Evolutionary conservation across 208 protist species (phyloP), one percentile per base, ranked within the genome.

Genomic region (Lotmaria passim): DNA sequence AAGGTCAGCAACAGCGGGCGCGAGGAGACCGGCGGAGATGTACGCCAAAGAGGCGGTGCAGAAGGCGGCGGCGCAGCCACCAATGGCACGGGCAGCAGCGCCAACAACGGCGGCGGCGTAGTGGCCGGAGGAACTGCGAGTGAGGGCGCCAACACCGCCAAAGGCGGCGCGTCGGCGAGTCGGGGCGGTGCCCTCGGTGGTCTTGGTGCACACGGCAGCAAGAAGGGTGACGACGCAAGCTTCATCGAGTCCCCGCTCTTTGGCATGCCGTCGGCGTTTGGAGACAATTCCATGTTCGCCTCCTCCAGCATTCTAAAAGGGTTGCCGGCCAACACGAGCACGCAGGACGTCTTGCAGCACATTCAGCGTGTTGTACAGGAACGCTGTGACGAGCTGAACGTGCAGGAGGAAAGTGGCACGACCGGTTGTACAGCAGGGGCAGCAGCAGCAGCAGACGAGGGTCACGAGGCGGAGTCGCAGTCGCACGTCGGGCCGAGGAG

Each of bases 331-430:
- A 91, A 83, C 61, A 75, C 86, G 17, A 77, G 56, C 44, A 90
- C 72, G 8, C 85, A 92, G 31, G 81, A 79, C 7, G 77, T 91
- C 12, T 41, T 96, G 48, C 69, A 62, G 11, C 82, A 93, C 64
- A 68, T 96, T 59, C 51, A 78, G 7, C 34, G 66, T 7, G 50
- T 91, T 38, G 71, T 93, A 12, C 73, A 83, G 56, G 43, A 74
- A 11, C 74, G 72, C 5, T 43, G 36, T 47, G 62, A 34, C 5
- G 50, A 69, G 60, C 48, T 78, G 64, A 61, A 62, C 34, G 52
- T 53, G 36, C 51, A 67, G n/a, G 67, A 70, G 1, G 41, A 70
- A n/a, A n/a, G n/a, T n/a, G n/a, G n/a, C n/a, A n/a, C n/a, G n/a
- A n/a, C n/a, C n/a, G n/a, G n/a, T n/a, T n/a, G n/a, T n/a, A n/a